Evolutionary conservation across 768 basidiomycete species (phyloP), one percentile per base, ranked within the genome.

Genomic region (Neoboletus brunneissimus): DNA sequence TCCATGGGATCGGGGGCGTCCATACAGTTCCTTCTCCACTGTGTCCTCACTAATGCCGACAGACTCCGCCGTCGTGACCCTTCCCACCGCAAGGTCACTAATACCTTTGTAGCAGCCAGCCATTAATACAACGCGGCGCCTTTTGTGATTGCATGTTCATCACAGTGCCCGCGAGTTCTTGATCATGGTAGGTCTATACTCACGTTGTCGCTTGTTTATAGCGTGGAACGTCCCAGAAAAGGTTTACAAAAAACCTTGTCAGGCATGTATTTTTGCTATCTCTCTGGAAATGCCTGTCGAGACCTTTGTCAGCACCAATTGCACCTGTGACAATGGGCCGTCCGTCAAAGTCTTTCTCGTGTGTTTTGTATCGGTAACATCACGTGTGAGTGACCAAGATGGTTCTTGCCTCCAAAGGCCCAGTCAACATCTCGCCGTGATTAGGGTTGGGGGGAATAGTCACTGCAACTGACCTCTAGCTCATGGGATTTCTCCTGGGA

Each of bases 251-350:
- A 12, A 4, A 51, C 34, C n/a, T 4, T 15, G 2, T 48, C 41
- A 41, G 25, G 61, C 47, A 59, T 50, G 51, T 64, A 62, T 62
- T 62, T 22, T 67, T 67, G 65, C 8, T 57, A 64, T 59, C 62
- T 58, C 43, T 23, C 47, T 23, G 18, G 18, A 27, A 23, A 27
- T 27, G 35, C 18, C 8, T n/a, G 27, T 18, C 53, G 37, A 12
- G 31, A 27, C 12, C 13, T 34, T 34, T 34, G 6, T 15, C 23
- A 13, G 16, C 15, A 15, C 48, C 18, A n/a, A 20, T 16, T 25
- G 22, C 16, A 4, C 8, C 16, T 16, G 31, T 53, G 48, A 15
- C 16, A 35, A 38, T 6, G 20, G 9, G 38, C 11, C 5, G 27
- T 35, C 25, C 10, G 22, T 22, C 9, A 12, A 10, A 13, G 22